These are phyloP conservation scores for Populus euphratica DNA, from an alignment of 345 rosid species.

Conservation along the genomic window DNA sequence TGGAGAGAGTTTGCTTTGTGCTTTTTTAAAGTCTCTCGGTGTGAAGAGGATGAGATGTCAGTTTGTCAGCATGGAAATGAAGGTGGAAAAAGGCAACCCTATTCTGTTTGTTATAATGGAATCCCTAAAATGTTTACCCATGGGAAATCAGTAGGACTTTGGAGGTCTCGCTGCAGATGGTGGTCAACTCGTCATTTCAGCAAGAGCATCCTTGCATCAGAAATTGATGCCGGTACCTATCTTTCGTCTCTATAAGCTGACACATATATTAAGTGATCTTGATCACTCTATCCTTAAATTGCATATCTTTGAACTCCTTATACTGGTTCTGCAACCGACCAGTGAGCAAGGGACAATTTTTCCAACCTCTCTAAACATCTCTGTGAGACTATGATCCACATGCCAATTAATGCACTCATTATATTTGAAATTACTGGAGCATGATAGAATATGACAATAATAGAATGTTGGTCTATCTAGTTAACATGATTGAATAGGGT, in stretches of 20 bases:
- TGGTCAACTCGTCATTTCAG: slow-evolving; percentile 69
- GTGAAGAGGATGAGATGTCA: slow-evolving; percentile 63
- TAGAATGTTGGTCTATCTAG: no score
- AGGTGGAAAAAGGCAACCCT: slow-evolving; percentile 23
- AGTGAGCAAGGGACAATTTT: no score
- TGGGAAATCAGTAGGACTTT: slow-evolving; percentile 35
- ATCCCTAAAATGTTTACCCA: slow-evolving; percentile 39
- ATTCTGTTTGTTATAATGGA: slow-evolving; percentile 31
- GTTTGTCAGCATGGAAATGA: slow-evolving; percentile 38
- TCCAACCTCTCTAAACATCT: no score
- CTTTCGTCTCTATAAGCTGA: background rate
- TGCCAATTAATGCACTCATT: no score
- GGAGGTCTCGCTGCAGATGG: slow-evolving; percentile 63
- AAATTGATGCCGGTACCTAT: slow-evolving; percentile 37
- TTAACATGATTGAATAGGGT: background rate
- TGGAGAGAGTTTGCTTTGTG: slow-evolving; percentile 81
- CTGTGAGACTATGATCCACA: no score
- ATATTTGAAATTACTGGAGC: no score
- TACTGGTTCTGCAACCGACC: no score
- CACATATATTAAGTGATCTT: background rate
- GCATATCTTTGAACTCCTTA: background rate
- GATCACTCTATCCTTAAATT: background rate
- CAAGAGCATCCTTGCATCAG: slow-evolving; percentile 45
- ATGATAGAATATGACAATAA: no score
- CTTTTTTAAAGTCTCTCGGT: slow-evolving; percentile 42